Conservation (phyloP, 1,284 basidiomycete genomes). For the Pholiota adiposa region DNA sequence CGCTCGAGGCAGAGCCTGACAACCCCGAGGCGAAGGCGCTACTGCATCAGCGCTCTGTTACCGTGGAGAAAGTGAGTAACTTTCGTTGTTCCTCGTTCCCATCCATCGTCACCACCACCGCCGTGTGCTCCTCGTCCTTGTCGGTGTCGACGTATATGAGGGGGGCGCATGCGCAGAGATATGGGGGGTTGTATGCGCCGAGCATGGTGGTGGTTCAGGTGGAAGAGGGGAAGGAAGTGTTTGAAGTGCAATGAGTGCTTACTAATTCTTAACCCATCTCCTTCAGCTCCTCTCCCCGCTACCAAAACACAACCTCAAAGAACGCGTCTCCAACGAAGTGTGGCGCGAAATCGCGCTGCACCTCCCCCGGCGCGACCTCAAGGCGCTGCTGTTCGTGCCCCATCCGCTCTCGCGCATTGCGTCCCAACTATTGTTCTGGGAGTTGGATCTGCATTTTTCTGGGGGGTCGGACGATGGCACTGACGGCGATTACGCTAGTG, state of each 20-base stretch:
- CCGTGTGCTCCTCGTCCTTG: not conserved
- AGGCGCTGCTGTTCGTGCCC: conserved; percentile 64
- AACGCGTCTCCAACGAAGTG: conserved; percentile 66
- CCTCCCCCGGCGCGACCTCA: conserved; percentile 68
- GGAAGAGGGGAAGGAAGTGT: too few species aligned
- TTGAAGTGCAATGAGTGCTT: too few species aligned
- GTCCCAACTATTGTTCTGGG: conserved; percentile 66
- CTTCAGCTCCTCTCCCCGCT: conserved; percentile 31
- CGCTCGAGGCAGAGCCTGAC: conserved; percentile 65
- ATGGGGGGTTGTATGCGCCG: too few species aligned
- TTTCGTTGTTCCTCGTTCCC: not conserved
- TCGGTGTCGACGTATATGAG: too few species aligned
- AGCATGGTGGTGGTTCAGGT: too few species aligned
- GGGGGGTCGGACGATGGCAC: too few species aligned
- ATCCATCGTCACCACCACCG: not conserved
- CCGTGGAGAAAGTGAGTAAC: conserved; percentile 45
- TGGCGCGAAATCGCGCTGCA: conserved; percentile 71
- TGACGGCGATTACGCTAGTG: too few species aligned
- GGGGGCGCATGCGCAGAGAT: too few species aligned
- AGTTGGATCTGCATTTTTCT: conserved; percentile 63
- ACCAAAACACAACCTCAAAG: conserved; percentile 37
- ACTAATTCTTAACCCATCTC: too few species aligned
- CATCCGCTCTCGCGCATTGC: conserved; percentile 70
- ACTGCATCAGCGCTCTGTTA: conserved; percentile 52
- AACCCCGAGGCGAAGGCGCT: conserved; percentile 68